Percentiles rank a stretch among this genome's conserved stretches.
Evolutionary conservation across 495 filamentous ascomycete species (phyloP).

Genomic region (Astrocystis sublimbata): DNA sequence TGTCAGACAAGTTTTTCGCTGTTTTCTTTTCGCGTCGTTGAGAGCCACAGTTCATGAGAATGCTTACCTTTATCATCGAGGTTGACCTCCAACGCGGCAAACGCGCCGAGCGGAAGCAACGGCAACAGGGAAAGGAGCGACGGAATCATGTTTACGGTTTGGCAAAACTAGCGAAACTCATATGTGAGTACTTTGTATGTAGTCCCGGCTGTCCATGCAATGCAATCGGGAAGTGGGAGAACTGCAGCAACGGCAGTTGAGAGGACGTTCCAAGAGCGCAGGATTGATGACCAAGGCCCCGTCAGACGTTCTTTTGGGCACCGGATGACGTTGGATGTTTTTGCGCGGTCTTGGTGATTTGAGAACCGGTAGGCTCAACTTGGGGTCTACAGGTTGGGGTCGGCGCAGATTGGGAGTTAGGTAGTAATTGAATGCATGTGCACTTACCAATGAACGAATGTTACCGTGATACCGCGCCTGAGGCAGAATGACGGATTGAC

Average conservation of each 20-base stretch:
- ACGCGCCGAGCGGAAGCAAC: slow-evolving; percentile 28
- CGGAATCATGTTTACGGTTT: slow-evolving; percentile 18
- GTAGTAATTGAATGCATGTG: no score
- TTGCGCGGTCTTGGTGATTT: neutral
- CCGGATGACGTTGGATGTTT: slow-evolving; percentile 18
- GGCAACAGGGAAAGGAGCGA: slow-evolving; percentile 22
- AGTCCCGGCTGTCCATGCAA: no score
- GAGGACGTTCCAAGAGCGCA: neutral
- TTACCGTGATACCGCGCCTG: neutral
- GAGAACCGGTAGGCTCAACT: neutral
- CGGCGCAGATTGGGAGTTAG: no score
- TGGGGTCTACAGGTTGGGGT: no score
- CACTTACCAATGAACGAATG: neutral
- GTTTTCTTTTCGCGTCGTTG: neutral
- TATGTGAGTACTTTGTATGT: no score
- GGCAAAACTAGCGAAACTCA: slow-evolving; percentile 1
- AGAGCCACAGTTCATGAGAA: neutral
- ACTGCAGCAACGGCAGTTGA: neutral
- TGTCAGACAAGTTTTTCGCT: neutral
- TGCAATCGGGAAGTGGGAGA: neutral
- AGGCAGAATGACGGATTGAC: slow-evolving; percentile 6
- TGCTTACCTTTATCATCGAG: slow-evolving; percentile 28
- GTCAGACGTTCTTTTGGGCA: neutral
- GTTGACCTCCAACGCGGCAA: slow-evolving; percentile 32
- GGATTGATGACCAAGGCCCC: neutral